Evolutionary conservation across 306 rosid species (phyloP), one percentile per base, ranked within the genome.

Genomic region (Arachis stenosperma): DNA sequence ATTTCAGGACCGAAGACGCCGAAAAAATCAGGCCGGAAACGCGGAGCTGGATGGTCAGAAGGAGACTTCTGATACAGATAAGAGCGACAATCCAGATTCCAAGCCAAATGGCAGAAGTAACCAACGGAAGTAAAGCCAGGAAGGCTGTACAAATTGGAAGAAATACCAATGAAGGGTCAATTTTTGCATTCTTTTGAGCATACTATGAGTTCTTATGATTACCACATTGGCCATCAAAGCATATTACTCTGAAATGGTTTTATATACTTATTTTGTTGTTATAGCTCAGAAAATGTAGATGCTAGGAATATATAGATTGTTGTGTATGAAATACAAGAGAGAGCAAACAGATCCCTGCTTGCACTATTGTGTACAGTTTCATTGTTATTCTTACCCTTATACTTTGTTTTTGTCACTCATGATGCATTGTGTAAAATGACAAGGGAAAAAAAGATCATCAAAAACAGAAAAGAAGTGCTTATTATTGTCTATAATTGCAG

Each of bases 1-100:
- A 33, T 78, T 79, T 75, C 84, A 90, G 94, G 97, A 87, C 68
- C 84, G 94, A 64, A 87, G 97, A 65, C 88, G 82, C 62, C 76
- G 90, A 48, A 87, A 64, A 76, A 80, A 85, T 75, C 87, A 76
- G 61, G 82, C 84, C n/a, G 88, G 75, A 61, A 85, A 50, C 56
- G 30, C 33, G 10, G 88, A 77, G 51, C 40, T 59, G 5, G 91
- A 77, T 74, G 52, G 59, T 59, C 84, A 69, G 6, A 80, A 71
- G 70, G 87, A 86, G 27, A 50, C 67, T 67, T 85, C 88, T 46
- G 88, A 90, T 52, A 82, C 86, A 36, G 92, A 87, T 1, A 80
- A 71, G 87, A 78, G 83, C 41, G 82, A 82, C 44, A 81, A 81
- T 74, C 94, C 88, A 58, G 82, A 71, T 65, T 47, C 58, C 2